Evolutionary conservation across 192 early-diverging fungal species (phyloP).

Genomic region (Rhizophlyctis rosea): DNA sequence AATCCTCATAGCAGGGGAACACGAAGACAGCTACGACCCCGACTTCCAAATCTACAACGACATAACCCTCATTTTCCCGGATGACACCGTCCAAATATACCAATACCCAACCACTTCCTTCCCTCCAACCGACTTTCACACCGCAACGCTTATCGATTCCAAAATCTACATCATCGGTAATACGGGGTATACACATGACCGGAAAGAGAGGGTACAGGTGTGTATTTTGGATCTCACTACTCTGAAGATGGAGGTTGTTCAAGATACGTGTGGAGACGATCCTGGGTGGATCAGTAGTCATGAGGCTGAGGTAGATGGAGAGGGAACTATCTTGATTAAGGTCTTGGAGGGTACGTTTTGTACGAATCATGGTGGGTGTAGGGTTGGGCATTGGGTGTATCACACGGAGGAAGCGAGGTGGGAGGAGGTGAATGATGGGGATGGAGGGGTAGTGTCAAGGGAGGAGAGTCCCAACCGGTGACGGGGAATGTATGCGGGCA

Average conservation of each 20-base stretch:
- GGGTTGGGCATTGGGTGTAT: too few relatives aligned
- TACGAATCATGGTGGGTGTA: too few relatives aligned
- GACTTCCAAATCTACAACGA: constrained; percentile 4
- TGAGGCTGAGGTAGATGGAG: background rate
- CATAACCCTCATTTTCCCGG: background rate
- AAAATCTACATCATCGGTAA: background rate
- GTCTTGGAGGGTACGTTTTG: too few relatives aligned
- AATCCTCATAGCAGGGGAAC: background rate
- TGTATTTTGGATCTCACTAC: constrained; percentile 3
- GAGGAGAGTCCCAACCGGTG: too few relatives aligned
- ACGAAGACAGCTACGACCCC: background rate
- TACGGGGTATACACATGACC: background rate
- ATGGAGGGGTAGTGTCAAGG: too few relatives aligned
- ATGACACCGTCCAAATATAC: background rate
- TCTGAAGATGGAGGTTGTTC: background rate
- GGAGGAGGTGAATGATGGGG: too few relatives aligned
- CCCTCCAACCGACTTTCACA: constrained; percentile 4
- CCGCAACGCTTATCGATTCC: constrained; percentile 4
- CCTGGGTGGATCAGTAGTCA: constrained; percentile 2
- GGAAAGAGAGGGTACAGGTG: background rate
- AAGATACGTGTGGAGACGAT: constrained; percentile 1
- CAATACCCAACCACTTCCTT: background rate
- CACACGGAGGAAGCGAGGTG: too few relatives aligned
- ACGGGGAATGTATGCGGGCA: too few relatives aligned
- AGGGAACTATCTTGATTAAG: constrained; percentile 2